phyloP scores from a whole-genome alignment of 2,329 filamentous ascomycete genomes.

The Fusarium solani-melongenae region DNA sequence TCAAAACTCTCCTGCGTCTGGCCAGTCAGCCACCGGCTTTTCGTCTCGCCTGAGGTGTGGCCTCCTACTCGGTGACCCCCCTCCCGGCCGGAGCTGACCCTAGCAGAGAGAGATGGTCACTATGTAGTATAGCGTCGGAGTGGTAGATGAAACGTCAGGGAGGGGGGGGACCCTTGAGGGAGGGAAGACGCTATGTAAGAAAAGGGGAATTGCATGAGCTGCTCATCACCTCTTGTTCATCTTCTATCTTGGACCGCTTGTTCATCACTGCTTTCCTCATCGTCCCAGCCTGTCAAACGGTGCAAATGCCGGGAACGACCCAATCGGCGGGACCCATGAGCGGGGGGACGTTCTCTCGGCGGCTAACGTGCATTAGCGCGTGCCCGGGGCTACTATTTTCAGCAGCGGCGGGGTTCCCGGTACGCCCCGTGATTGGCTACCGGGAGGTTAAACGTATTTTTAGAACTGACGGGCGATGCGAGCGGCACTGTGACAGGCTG shows the following conservation, averaged over 20 bases:
- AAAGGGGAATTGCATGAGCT: background rate
- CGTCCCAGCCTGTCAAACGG: background rate
- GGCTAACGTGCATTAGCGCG: conserved; percentile 42
- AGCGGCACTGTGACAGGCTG: conserved; percentile 27
- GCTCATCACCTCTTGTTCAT: background rate
- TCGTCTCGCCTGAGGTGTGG: conserved; percentile 9
- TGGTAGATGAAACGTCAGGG: conserved; percentile 25
- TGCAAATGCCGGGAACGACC: background rate
- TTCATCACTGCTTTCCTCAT: background rate
- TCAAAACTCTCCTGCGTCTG: conserved; percentile 1
- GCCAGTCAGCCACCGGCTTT: conserved; percentile 1
- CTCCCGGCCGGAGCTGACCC: background rate
- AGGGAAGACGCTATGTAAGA: background rate
- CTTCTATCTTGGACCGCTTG: background rate
- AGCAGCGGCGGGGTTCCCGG: conserved; percentile 12
- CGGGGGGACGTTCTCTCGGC: conserved; percentile 24
- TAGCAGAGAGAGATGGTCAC: background rate
- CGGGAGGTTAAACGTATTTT: conserved; percentile 21
- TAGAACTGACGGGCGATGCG: conserved; percentile 28
- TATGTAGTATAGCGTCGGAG: conserved; percentile 4
- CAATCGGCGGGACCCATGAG: background rate
- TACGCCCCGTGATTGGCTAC: conserved; percentile 23
- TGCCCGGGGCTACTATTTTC: conserved; percentile 32
- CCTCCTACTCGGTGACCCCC: conserved; percentile 13
- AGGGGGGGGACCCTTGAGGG: background rate